These are phyloP conservation scores for Debaryomyces nepalensis DNA, from an alignment of 1,139 yeast genomes.

Conservation along the genomic window DNA sequence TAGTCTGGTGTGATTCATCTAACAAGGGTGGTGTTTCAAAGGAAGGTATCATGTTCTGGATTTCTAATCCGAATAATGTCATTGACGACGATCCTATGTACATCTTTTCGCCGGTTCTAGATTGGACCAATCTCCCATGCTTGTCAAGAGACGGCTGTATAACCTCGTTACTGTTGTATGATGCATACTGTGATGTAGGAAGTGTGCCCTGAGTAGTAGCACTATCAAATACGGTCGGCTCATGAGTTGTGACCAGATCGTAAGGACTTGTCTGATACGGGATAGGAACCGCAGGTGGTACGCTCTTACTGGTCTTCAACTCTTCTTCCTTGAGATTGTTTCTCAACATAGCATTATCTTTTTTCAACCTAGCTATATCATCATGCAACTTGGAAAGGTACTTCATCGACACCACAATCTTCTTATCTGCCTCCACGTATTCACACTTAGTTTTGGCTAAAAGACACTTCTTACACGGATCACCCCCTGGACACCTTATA, in stretches of 20 bases:
- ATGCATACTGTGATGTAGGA: constrained; percentile 5
- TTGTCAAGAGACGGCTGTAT: constrained; percentile 71
- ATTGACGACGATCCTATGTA: constrained; percentile 82
- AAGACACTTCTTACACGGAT: constrained; percentile 71
- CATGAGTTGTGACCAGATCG: background rate
- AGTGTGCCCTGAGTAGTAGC: background rate
- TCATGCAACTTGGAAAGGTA: constrained; percentile 72
- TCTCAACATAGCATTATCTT: constrained; percentile 60
- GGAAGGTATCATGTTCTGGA: constrained; percentile 61
- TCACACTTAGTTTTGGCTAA: constrained; percentile 67
- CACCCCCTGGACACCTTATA: constrained; percentile 81
- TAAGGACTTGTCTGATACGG: constrained; percentile 2
- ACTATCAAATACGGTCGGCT: background rate
- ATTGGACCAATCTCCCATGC: constrained; percentile 70
- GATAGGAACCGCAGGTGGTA: background rate
- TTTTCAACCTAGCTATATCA: constrained; percentile 57
- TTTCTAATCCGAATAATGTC: constrained; percentile 79
- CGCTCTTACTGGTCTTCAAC: constrained; percentile 17
- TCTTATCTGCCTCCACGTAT: constrained; percentile 77
- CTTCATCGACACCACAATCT: constrained; percentile 76
- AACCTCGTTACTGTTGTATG: constrained; percentile 38
- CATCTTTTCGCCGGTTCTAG: constrained; percentile 73
- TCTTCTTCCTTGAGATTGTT: constrained; percentile 44
- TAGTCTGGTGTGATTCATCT: constrained; percentile 17
- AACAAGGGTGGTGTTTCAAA: constrained; percentile 26